Evolutionary conservation across 345 rosid species (phyloP), one percentile per base, ranked within the genome.

Genomic region (Euphorbia lathyris): DNA sequence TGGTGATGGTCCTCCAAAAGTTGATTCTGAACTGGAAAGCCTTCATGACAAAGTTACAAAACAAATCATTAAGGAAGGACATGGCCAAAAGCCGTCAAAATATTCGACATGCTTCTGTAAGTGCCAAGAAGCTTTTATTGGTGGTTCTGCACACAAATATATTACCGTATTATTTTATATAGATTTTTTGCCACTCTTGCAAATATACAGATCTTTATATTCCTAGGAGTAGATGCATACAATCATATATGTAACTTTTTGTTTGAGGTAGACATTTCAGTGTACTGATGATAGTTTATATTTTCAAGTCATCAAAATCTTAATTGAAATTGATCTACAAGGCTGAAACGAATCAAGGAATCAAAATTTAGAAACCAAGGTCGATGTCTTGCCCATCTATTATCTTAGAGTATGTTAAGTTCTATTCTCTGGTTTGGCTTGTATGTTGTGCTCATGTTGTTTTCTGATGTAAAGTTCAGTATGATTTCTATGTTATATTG

Each of bases 41-140:
- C 83, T 91, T 77, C 91, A 86, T 69, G 97, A 87, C 73, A 90
- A 90, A 83, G 97, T 94, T 70, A 85, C 84, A 17, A 92, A 90
- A 82, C 96, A 91, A 79, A 88, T 90, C 74, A 84, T 90, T 7
- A 88, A 88, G 84, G 97, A 91, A 77, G 97, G 98, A 30, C 91
- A 88, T 60, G 98, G 97, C 67, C 90, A 85, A 71, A 94, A 87
- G 66, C 97, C 98, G 40, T 74, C 97, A 66, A 91, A 91, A 77
- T 91, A 94, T 74, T 81, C 98, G 1, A 90, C 98, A 12, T 94
- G 96, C 84, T 94, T 94, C 77, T 80, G 97, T 93, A 78, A 90
- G 93, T 81, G 55, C 32, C 73, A 30, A 17, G 7, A 11, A 48
- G 45, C 52, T 14, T 47, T 29, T 42, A 25, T 19, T 47, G 45